Percentiles rank a stretch among this genome's conserved stretches.
Evolutionary conservation across 2,329 filamentous ascomycete genomes (phyloP).

Genomic region (Amauroascus verrucosus): DNA sequence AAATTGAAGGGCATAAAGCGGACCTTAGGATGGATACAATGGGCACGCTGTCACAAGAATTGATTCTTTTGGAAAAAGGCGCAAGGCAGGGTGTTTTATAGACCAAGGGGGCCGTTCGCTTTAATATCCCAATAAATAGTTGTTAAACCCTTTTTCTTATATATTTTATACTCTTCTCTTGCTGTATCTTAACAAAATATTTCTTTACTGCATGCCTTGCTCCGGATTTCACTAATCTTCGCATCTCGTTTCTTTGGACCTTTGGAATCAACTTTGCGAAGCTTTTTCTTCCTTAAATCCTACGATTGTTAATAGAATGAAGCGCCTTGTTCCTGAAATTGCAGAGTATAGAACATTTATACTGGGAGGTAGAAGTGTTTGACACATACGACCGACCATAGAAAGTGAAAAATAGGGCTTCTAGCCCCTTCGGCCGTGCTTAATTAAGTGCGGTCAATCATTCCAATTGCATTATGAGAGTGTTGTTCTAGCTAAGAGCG

Average conservation of each 20-base stretch:
- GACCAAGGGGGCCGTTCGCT: not conserved
- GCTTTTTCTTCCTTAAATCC: too few relatives aligned
- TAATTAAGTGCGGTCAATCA: too few relatives aligned
- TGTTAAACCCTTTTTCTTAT: not conserved
- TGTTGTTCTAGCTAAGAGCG: too few relatives aligned
- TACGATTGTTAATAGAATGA: too few relatives aligned
- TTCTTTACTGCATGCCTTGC: not conserved
- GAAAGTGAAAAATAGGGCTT: too few relatives aligned
- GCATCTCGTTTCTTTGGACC: not conserved
- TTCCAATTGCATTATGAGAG: too few relatives aligned
- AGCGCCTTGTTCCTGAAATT: too few relatives aligned
- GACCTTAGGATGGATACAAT: conserved; percentile 31
- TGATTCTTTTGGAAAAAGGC: conserved; percentile 10
- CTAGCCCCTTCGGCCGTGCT: too few relatives aligned
- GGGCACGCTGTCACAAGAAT: conserved; percentile 20
- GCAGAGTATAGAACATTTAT: too few relatives aligned
- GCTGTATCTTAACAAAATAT: not conserved
- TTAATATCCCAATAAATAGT: not conserved
- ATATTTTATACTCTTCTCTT: not conserved
- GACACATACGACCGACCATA: too few relatives aligned
- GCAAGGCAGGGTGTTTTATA: not conserved
- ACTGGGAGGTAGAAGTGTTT: too few relatives aligned
- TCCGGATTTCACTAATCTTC: not conserved
- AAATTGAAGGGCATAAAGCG: conserved; percentile 28
- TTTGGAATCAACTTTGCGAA: not conserved